Base-by-base conservation (phyloP, 2,329 filamentous ascomycete genomes). In the Colletotrichum sp. region DNA sequence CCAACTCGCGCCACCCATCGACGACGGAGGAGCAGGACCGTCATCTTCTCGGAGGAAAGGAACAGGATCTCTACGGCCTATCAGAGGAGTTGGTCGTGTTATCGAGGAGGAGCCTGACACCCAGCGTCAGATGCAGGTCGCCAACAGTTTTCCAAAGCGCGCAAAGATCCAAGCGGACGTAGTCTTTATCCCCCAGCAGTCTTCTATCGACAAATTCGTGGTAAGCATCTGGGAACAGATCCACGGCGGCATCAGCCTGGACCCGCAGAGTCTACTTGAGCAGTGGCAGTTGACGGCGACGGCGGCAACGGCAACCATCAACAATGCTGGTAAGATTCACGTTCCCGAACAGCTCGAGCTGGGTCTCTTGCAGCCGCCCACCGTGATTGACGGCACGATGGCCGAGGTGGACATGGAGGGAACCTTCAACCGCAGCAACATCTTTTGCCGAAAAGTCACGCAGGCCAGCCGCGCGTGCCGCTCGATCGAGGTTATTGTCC, bases 401-500 rank as follows among this genome's bases (percentile, higher is more conserved):
- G 24, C 67, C 48, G 72, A 71, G n/a, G 69, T 71, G 52, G 72
- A 68, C 32, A 55, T 72, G 43, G 75, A 70, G 34, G 77, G 74
- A 4, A 79, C 79, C 21, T 84, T 84, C 72, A 83, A 79, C 71
- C 80, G 78, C 64, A 82, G 80, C 52, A 84, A 82, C 66, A 72
- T 79, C 9, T 80, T 84, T 71, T 83, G 82, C 75, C 79, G 81
- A 15, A 85, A 77, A 77, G 79, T 83, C 1, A 83, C 82, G 16
- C 82, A 83, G 73, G 82, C 88, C n/a, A 89, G 88, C 78, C 86
- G 89, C 16, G 87, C 89, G 2, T 90, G 87, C 70, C 84, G 90
- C n/a, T 89, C 89, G 1, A 83, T 91, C n/a, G 90, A 91, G 79
- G 89, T 91, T 73, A 89, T 91, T 28, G 88, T 91, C 3, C 90